These are phyloP conservation scores for Tuctoria greenei DNA, from an alignment of 176 grass and related monocot species.

Conservation along the genomic window DNA sequence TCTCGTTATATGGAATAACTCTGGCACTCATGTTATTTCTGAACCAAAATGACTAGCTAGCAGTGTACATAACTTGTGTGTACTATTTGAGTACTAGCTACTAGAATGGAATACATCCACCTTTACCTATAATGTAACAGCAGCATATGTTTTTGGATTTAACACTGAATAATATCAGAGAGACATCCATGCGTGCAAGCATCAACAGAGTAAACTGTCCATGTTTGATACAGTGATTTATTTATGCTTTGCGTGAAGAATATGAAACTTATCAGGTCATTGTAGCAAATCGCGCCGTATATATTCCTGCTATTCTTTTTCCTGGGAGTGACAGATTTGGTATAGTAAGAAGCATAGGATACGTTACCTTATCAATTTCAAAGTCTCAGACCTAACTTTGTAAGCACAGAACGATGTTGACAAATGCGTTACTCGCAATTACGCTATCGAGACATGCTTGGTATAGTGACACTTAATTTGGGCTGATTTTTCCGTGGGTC, in stretches of 20 bases:
- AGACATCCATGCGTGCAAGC: neutral
- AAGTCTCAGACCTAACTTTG: too few relatives aligned
- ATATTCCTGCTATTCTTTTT: neutral
- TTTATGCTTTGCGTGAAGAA: slow-evolving; percentile 17
- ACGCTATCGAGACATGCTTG: too few relatives aligned
- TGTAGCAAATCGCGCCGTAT: neutral
- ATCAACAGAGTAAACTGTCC: slow-evolving; percentile 2
- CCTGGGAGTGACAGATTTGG: too few relatives aligned
- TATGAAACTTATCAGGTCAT: neutral
- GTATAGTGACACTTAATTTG: too few relatives aligned
- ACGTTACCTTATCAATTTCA: too few relatives aligned
- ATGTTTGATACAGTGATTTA: neutral
- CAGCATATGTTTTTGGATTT: neutral
- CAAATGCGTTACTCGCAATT: too few relatives aligned
- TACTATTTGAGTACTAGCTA: neutral
- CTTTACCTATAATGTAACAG: neutral
- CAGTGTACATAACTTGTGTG: neutral
- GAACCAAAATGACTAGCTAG: neutral
- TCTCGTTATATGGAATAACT: neutral
- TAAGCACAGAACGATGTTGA: too few relatives aligned
- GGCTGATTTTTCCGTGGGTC: too few relatives aligned
- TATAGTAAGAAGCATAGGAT: too few relatives aligned
- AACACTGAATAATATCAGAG: too few relatives aligned
- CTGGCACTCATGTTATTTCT: neutral
- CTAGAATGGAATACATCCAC: too few relatives aligned